Evolutionary conservation across 192 early-diverging fungal species (phyloP), one percentile per base, ranked within the genome.

Genomic region (Haplosporangium gracile): DNA sequence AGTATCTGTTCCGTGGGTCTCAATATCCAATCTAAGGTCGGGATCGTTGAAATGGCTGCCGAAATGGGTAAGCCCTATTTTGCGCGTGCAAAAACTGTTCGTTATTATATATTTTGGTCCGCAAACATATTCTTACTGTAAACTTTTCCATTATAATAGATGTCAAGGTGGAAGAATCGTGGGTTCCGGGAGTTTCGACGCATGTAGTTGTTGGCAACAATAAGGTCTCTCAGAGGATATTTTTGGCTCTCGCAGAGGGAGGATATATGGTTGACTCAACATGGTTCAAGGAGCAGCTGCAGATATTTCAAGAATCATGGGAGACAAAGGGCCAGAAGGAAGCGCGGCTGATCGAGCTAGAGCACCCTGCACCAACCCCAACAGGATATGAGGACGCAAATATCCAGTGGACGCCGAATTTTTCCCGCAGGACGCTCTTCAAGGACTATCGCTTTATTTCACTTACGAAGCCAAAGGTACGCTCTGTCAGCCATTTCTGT

Each of bases 131-230:
- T 2, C 20, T 8, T 20, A 51, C 72, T 34, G 0, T 4, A 15
- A 22, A 1, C 26, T 0, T 74, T n/a, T n/a, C 72, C 45, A 20
- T 49, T 18, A 51, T 13, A 10, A 53, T 60, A 86, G 84, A 86
- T 32, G 76, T 40, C 32, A 86, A 86, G 22, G 72, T 86, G 8
- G 84, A 86, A 57, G 75, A 77, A 1, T 16, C 84, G 0, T 86
- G 84, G 84, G 20, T 77, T 57, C 45, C 79, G 15, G 84, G 84
- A 36, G 45, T 65, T 7, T 86, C 84, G 16, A 86, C 84, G 4
- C 84, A 86, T 68, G 53, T 86, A 5, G 55, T 86, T 42, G 68
- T 86, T 51, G 84, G 84, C 4, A 86, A 69, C 49, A 68, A 72
- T 51, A 86, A 86, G 18, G 49, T 49, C 2, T 78, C 79, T 29